These are phyloP conservation scores for Symbiodinium pilosum DNA, from an alignment of 73 alveolate genomes.

Conservation along the genomic window DNA sequence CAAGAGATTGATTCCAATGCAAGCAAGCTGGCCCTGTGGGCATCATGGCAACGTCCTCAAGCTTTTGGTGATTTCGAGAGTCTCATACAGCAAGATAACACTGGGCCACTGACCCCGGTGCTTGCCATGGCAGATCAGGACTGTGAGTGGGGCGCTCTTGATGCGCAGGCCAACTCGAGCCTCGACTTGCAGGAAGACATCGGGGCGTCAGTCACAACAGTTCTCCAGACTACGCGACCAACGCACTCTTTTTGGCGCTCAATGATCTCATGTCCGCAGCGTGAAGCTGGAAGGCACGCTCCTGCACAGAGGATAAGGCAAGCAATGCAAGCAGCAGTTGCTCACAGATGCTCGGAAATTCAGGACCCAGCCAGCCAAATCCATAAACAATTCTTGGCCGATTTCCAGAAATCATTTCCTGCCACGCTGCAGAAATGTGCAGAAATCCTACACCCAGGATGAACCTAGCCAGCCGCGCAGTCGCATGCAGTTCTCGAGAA, in stretches of 20 bases:
- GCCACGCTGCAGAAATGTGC: not conserved
- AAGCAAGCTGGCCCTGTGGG: slow-evolving; percentile 66
- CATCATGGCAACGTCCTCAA: slow-evolving; percentile 35
- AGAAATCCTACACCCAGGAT: not conserved
- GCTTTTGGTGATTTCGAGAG: not conserved
- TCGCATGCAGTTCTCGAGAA: slow-evolving; percentile 60
- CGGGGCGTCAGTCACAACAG: no score
- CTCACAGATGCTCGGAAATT: not conserved
- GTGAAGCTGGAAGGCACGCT: slow-evolving; percentile 46
- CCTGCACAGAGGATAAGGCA: not conserved
- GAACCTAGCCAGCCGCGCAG: not conserved
- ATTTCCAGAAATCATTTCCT: slow-evolving; percentile 22
- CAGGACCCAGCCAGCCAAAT: slow-evolving; percentile 74
- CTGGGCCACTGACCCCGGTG: slow-evolving; percentile 3
- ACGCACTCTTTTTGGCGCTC: no score
- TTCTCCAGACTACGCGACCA: no score
- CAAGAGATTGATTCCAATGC: not conserved
- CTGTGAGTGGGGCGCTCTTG: not conserved
- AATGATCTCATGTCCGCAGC: not conserved
- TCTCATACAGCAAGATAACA: not conserved
- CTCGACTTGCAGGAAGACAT: not conserved
- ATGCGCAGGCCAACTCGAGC: not conserved
- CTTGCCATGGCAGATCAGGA: slow-evolving; percentile 24
- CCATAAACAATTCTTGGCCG: slow-evolving; percentile 79
- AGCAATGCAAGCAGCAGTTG: not conserved